Base-by-base conservation (phyloP, 2,329 filamentous ascomycete genomes). In the Aspergillus chevalieri region DNA sequence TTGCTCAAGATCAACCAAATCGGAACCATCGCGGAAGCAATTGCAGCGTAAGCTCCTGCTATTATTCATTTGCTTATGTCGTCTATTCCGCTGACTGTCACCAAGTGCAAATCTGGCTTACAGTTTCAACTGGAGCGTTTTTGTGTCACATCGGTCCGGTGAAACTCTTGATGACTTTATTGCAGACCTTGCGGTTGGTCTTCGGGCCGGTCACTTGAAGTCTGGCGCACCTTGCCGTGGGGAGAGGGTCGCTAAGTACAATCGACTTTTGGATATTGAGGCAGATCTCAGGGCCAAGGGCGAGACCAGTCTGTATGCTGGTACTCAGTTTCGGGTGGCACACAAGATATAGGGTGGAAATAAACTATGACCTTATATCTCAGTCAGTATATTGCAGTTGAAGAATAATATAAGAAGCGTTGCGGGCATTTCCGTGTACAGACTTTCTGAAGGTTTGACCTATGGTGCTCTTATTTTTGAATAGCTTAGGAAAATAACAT, bases 131-230 rank as follows among this genome's bases (percentile, higher is more conserved):
- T 74, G 71, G 70, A 57, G 62, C 14, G 70, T 74, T 15, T 73
- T 74, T 47, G 71, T 74, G 6, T 72, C 69, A 5, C 71, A 74
- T 49, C 66, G 70, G 22, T 71, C 67, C 4, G 70, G 71, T 6
- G 70, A 74, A 56, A 72, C 70, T 0, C 71, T 62, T 0, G 71
- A 74, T 52, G 70, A 72, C 50, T 74, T 74, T 53, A 72, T 74
- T 47, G 69, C 72, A 8, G 71, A 74, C 56, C 48, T 74, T 7
- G 62, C 64, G 0, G 69, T 74, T 2, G 71, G 59, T 7, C 54
- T 74, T 2, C 47, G 64, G 6, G 61, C 67, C 2, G 72, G 72
- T 4, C 69, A 74, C 57, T 47, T 74, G 34, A 74, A 74, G 52
- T 63, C 69, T 15, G 70, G 71, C 34, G 62, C 63, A 15, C 71